Conservation (phyloP, 208 protist genomes). For the Crithidia mellificae region DNA sequence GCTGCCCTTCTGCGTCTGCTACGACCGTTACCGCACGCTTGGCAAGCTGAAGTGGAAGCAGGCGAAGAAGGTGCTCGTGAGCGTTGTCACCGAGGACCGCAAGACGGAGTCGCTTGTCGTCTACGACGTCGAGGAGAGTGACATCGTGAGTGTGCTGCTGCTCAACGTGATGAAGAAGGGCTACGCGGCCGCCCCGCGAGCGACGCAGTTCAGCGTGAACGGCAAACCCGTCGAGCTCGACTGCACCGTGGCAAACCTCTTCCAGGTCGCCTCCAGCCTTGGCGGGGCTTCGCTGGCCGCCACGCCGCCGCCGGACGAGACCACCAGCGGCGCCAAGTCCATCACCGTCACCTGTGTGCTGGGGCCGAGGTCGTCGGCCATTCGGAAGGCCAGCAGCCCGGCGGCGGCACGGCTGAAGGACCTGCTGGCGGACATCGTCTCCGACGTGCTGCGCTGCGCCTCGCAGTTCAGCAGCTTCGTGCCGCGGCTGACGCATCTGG, state of each 20-base stretch:
- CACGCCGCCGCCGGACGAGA: constrained; percentile 9
- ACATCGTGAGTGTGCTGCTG: constrained; percentile 43
- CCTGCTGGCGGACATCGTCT: constrained; percentile 27
- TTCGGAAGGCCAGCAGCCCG: constrained; percentile 13
- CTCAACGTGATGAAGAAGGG: constrained; percentile 49
- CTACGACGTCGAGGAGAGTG: constrained; percentile 43
- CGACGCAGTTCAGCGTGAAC: constrained; percentile 21
- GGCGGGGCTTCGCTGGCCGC: constrained; percentile 5
- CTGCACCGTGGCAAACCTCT: constrained; percentile 22
- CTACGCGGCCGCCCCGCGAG: constrained; percentile 30
- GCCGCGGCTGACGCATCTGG: constrained; percentile 41
- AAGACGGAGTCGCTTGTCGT: constrained; percentile 27
- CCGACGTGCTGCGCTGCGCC: constrained; percentile 42
- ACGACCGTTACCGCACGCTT: constrained; percentile 56
- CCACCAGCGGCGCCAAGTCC: constrained; percentile 11
- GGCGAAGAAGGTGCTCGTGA: constrained; percentile 42
- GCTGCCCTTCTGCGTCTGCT: constrained; percentile 53
- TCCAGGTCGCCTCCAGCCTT: constrained; percentile 25
- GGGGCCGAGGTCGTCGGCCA: constrained; percentile 12
- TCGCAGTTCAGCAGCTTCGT: constrained; percentile 51
- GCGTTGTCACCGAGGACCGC: constrained; percentile 15
- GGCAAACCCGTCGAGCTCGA: constrained; percentile 24
- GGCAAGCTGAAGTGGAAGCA: constrained; percentile 41
- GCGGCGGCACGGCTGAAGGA: constrained; percentile 20
- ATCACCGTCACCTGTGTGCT: constrained; percentile 27